A percentile compares a stretch with the other conserved stretches of the same genome.
Evolutionary conservation across 1,139 yeast species (phyloP).

Genomic region (Suzukiozyma palmioleophila): DNA sequence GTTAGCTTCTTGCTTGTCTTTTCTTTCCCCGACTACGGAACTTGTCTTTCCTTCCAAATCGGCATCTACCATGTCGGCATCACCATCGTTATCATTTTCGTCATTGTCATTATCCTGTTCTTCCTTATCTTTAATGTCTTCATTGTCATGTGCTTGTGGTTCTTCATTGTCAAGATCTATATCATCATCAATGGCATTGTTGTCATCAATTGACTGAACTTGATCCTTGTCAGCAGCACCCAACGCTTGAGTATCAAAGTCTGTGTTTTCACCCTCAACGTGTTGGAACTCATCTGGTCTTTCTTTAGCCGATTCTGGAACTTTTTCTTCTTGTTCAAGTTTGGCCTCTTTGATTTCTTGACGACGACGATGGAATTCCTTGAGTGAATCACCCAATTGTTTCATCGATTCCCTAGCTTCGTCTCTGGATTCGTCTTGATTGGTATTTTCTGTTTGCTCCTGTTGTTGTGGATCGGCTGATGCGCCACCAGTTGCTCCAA

Average conservation of each 20-base stretch:
- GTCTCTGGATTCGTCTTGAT: constrained; percentile 60
- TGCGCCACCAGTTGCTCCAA: constrained; percentile 70
- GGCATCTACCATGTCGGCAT: constrained; percentile 23
- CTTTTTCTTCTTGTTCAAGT: constrained; percentile 34
- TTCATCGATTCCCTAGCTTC: constrained; percentile 78
- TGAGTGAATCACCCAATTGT: constrained; percentile 84
- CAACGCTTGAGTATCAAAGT: constrained; percentile 80
- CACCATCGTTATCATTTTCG: constrained; percentile 16
- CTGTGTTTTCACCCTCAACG: constrained; percentile 76
- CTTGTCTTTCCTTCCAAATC: constrained; percentile 10
- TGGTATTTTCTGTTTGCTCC: constrained; percentile 25
- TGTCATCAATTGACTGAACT: constrained; percentile 72
- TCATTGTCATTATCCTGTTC: constrained; percentile 19
- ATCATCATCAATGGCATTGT: constrained; percentile 81
- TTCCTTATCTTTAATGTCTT: constrained; percentile 12
- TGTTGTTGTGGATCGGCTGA: constrained; percentile 37
- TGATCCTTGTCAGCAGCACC: constrained; percentile 88
- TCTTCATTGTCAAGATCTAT: constrained; percentile 14
- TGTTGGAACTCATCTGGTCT: constrained; percentile 91
- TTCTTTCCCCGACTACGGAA: constrained; percentile 23
- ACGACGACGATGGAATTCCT: constrained; percentile 87
- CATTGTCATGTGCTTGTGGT: constrained; percentile 10
- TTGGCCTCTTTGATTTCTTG: constrained; percentile 74
- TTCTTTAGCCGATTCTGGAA: constrained; percentile 51
- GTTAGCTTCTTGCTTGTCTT: constrained; percentile 19